Percentiles rank a stretch among this genome's conserved stretches.
phyloP scores from a whole-genome alignment of 192 early-diverging fungal species.

The Phlyctochytrium bullatum region DNA sequence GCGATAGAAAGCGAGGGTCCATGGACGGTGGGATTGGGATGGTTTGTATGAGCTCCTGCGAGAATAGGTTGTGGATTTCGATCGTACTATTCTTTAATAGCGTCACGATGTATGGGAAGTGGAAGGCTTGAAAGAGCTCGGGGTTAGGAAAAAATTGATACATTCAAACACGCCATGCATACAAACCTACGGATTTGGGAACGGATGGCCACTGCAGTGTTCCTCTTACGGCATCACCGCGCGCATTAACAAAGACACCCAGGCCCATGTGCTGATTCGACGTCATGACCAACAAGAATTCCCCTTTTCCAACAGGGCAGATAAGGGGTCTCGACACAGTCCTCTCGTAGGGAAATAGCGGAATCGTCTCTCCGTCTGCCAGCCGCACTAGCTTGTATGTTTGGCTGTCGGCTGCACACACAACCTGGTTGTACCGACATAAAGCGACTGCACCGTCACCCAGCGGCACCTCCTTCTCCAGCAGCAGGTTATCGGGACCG shows the following conservation, averaged over 20 bases:
- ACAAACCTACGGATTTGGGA: constrained; percentile 52
- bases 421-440: constrained; percentile 46
- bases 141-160: not conserved
- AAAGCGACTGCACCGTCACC: constrained; percentile 59
- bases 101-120: constrained; percentile 73
- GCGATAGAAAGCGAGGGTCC: constrained; percentile 32
- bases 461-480: constrained; percentile 62
- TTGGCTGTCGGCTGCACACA: constrained; percentile 70
- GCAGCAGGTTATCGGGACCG: constrained; percentile 42
- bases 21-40: constrained; percentile 30
- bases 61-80: constrained; percentile 74
- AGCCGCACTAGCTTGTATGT: constrained; percentile 69
- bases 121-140: constrained; percentile 48
- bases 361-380: constrained; percentile 33
- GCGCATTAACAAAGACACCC: constrained; percentile 68
- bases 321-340: constrained; percentile 56
- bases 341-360: constrained; percentile 55
- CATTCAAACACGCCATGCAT: constrained; percentile 12
- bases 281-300: constrained; percentile 70
- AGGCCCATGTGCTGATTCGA: constrained; percentile 47
- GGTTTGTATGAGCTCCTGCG: constrained; percentile 63
- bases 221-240: constrained; percentile 70
- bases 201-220: constrained; percentile 53
- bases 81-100: constrained; percentile 64
- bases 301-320: constrained; percentile 56